These are phyloP conservation scores for Suillus subaureus DNA, from an alignment of 768 basidiomycete genomes.

Conservation along the genomic window DNA sequence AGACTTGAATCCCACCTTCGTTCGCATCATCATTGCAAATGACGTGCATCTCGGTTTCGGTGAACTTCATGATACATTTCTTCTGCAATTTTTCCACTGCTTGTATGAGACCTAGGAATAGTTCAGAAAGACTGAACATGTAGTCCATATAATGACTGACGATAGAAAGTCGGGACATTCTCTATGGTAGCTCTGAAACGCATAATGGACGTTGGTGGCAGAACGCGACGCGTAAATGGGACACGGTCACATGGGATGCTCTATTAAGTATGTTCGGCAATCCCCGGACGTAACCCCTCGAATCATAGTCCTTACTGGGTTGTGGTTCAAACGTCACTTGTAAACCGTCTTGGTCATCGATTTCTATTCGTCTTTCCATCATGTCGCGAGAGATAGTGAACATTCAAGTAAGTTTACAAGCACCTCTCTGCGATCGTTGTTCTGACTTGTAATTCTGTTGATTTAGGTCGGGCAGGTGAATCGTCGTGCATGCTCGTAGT, in stretches of 20 bases:
- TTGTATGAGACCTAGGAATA: conserved; percentile 67
- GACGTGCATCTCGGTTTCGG: conserved; percentile 71
- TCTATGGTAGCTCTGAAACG: conserved; percentile 64
- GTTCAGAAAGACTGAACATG: conserved; percentile 14
- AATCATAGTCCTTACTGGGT: neutral
- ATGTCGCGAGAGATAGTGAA: conserved; percentile 86
- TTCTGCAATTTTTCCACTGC: conserved; percentile 84
- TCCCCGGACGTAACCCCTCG: neutral
- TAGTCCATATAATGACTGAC: conserved; percentile 33
- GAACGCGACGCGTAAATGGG: conserved; percentile 16
- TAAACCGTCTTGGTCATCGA: conserved; percentile 11
- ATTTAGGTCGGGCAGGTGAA: conserved; percentile 70
- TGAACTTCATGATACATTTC: conserved; percentile 81
- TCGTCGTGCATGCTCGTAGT: neutral
- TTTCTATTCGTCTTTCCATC: conserved; percentile 23
- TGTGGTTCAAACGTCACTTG: conserved; percentile 8
- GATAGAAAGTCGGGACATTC: conserved; percentile 57
- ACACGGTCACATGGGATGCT: conserved; percentile 29
- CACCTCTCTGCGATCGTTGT: conserved; percentile 1
- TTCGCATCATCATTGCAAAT: conserved; percentile 82
- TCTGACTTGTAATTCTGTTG: conserved; percentile 8
- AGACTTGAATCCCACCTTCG: conserved; percentile 87
- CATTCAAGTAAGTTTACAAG: conserved; percentile 56
- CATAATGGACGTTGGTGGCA: conserved; percentile 40
- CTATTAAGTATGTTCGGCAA: neutral